Percentiles rank a stretch among this genome's conserved stretches.
Evolutionary conservation across 176 grass and related monocot genomes (phyloP).

Genomic region (Chloris gayana): DNA sequence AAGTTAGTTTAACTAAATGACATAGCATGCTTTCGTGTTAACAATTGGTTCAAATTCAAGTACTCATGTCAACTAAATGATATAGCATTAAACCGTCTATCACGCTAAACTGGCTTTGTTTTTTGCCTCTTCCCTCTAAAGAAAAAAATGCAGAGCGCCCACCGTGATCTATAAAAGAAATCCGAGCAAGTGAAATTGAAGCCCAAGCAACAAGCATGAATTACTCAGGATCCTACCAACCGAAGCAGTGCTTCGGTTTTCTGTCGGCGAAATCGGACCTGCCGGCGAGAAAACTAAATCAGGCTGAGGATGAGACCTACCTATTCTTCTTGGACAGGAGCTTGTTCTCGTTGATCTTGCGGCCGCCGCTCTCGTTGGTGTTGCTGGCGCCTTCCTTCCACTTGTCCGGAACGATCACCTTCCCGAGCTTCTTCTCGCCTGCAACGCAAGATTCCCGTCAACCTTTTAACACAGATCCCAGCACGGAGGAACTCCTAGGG

Average conservation of each 20-base stretch:
- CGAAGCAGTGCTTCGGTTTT: neutral
- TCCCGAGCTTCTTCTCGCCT: conserved; percentile 99
- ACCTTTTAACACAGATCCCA: neutral
- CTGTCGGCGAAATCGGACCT: neutral
- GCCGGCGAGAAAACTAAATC: neutral
- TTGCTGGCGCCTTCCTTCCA: conserved; percentile 99
- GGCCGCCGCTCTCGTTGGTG: conserved; percentile 84
- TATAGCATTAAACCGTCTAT: too few species aligned
- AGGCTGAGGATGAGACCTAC: conserved; percentile 19
- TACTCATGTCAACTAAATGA: neutral
- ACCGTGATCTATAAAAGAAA: neutral
- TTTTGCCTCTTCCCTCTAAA: too few species aligned
- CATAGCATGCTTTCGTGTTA: neutral
- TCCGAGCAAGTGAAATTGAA: neutral
- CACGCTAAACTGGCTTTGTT: too few species aligned
- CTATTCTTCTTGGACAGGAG: conserved; percentile 98
- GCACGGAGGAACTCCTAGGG: neutral
- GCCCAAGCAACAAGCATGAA: neutral
- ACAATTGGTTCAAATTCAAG: neutral
- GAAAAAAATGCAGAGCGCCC: neutral
- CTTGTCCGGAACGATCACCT: conserved; percentile 99
- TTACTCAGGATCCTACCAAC: neutral
- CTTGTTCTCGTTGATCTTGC: conserved; percentile 99
- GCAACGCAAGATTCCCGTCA: conserved; percentile 2
- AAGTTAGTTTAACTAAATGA: neutral